These are phyloP conservation scores for Stephanodiscus triporus DNA, from an alignment of 108 stramenopile species.

Conservation along the genomic window DNA sequence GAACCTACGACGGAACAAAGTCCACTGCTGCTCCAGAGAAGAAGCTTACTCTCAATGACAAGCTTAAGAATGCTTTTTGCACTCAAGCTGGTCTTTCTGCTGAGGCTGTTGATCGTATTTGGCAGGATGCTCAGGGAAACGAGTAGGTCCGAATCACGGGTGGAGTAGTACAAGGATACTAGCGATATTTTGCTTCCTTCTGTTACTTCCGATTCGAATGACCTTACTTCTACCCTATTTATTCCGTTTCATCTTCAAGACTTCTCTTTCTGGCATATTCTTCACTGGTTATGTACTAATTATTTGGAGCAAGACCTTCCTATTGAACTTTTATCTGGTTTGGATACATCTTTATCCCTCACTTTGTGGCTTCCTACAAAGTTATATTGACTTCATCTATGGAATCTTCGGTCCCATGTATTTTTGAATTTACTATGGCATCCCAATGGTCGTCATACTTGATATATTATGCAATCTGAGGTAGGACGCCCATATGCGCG, in stretches of 20 bases:
- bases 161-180: not conserved
- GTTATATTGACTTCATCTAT: not conserved
- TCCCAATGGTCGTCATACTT: not conserved
- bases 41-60: not conserved
- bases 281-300: no score
- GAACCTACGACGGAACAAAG: not conserved
- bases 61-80: not conserved
- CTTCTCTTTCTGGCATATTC: no score
- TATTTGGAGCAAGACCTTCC: not conserved
- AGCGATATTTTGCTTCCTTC: not conserved
- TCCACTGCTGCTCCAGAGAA: not conserved
- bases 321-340: not conserved
- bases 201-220: not conserved
- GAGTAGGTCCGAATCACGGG: slow-evolving; percentile 4
- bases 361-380: not conserved
- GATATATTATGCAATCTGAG: not conserved
- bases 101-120: not conserved
- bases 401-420: not conserved
- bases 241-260: not conserved
- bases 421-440: not conserved
- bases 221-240: not conserved
- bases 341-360: not conserved
- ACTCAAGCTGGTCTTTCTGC: not conserved
- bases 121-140: not conserved
- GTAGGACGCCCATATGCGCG: no score